These are phyloP conservation scores for Artemisia tridentata DNA, from an alignment of 129 eudicot genomes.

Conservation along the genomic window DNA sequence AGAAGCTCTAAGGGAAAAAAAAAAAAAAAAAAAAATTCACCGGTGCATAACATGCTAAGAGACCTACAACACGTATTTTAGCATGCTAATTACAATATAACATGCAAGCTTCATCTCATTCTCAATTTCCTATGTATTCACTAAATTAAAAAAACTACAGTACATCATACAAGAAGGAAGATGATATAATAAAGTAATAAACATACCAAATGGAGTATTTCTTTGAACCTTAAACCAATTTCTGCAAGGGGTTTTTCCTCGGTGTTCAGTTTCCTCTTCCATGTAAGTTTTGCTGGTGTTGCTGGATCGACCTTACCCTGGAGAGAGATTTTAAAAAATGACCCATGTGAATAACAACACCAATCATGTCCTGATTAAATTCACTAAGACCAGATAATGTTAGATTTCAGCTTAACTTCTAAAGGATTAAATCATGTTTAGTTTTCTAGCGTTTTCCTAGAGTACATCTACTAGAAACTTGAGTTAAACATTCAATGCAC, in stretches of 20 bases:
- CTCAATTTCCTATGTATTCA: constrained; percentile 15
- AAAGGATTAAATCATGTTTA: neutral
- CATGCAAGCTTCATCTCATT: constrained; percentile 7
- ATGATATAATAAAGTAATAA: constrained; percentile 15
- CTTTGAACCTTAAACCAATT: constrained; percentile 48
- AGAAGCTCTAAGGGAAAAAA: too few species aligned
- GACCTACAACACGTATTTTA: constrained; percentile 4
- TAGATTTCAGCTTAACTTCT: constrained; percentile 13
- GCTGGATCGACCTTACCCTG: constrained; percentile 62
- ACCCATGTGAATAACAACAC: neutral
- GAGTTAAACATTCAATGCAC: constrained; percentile 16
- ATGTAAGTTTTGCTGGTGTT: constrained; percentile 62
- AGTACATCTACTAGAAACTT: neutral
- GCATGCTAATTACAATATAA: constrained; percentile 6
- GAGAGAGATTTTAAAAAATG: constrained; percentile 4
- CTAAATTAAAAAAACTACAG: neutral
- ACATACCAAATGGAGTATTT: constrained; percentile 59
- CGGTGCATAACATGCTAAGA: neutral
- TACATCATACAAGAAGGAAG: constrained; percentile 11
- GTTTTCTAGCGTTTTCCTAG: neutral
- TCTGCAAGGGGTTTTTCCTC: constrained; percentile 42
- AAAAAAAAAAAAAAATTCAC: neutral
- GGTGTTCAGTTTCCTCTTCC: constrained; percentile 59
- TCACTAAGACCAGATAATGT: constrained; percentile 7
- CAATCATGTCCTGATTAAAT: constrained; percentile 1